Base-by-base conservation (phyloP, 225 moss, liverwort and hornwort genomes). In the Polytrichum commune region DNA sequence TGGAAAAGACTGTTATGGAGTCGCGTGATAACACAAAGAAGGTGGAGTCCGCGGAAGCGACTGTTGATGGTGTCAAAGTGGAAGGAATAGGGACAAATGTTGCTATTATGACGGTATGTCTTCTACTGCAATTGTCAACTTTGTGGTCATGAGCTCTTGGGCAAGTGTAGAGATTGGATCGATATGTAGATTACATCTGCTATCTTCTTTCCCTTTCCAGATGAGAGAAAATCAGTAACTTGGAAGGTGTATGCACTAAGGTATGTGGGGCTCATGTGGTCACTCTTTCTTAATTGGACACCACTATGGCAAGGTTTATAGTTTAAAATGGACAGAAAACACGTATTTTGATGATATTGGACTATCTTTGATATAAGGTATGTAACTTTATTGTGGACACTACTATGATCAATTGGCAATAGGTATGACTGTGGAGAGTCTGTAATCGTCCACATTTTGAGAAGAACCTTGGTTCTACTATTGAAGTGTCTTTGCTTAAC, bases 21-120 rank as follows among this genome's bases (percentile, higher is more conserved):
- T 94, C 98, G 0, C 80, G 88, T 73, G 89, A 87, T 63, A 91
- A 85, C 25, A 87, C 85, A 8, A 91, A 83, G 84, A 91, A 83
- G 74, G 87, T 88, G 72, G 92, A 90, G 65, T 32, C 75, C 61
- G 98, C 98, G 18, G 87, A 89, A 69, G 84, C 95, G 20, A 90
- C 87, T 29, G 91, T 98, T 46, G 98, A 98, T 71, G 88, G 87
- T 22, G 91, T 93, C 69, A 95, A 91, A 81, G 85, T 93, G 63
- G 95, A 98, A 5, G 95, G 98, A 19, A 98, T 98, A 70, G 98
- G 93, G 8, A 91, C 88, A 13, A 98, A 98, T 63, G 81, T 98
- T 30, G 95, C 90, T 68, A 91, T 98, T 25, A 74, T 93, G 87
- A 88, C 90, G 71, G 98, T 95, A 61, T 16, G 81, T 65, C 53